A percentile compares a stretch with the other conserved stretches of the same genome.
phyloP scores from a whole-genome alignment of 1,139 yeast species.

The Eremothecium gossypii region DNA sequence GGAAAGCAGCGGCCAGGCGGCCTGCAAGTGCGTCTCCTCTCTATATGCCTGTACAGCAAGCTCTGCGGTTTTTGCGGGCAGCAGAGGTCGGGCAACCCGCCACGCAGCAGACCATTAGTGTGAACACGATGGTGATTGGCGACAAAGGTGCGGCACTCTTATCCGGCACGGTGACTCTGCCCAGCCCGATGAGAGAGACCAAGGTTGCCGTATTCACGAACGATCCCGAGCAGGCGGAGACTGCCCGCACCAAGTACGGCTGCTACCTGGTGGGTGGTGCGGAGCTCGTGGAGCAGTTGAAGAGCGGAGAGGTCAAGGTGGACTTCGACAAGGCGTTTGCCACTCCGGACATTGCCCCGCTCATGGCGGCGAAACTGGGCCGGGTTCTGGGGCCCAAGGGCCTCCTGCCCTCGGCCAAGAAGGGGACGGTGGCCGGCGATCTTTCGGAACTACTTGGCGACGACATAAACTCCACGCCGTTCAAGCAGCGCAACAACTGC shows the following conservation, averaged over 20 bases:
- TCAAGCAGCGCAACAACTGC: conserved; percentile 52
- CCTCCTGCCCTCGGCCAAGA: conserved; percentile 77
- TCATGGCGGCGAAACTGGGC: conserved; percentile 54
- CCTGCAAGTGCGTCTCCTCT: conserved; percentile 48
- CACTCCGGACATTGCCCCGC: conserved; percentile 65
- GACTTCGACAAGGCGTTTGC: conserved; percentile 75
- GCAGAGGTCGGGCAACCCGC: conserved; percentile 81
- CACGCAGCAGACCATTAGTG: conserved; percentile 55
- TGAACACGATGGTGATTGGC: conserved; percentile 59
- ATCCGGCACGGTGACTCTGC: conserved; percentile 63
- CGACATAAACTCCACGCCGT: conserved; percentile 60
- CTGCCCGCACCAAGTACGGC: conserved; percentile 53
- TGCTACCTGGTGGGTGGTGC: conserved; percentile 54
- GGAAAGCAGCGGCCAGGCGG: conserved; percentile 22
- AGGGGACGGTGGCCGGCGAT: conserved; percentile 77
- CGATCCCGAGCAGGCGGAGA: conserved; percentile 42
- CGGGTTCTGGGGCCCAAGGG: conserved; percentile 82
- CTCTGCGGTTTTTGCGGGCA: conserved; percentile 74
- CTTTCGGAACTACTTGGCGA: conserved; percentile 43
- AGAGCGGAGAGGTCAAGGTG: conserved; percentile 44
- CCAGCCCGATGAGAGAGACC: conserved; percentile 62
- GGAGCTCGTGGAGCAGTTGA: conserved; percentile 57
- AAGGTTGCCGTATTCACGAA: conserved; percentile 62
- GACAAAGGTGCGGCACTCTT: conserved; percentile 75
- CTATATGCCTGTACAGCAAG: conserved; percentile 63